A percentile compares a stretch with the other conserved stretches of the same genome.
Conservation (phyloP, 192 early-diverging fungal genomes). For the Anaeromyces robustus region DNA sequence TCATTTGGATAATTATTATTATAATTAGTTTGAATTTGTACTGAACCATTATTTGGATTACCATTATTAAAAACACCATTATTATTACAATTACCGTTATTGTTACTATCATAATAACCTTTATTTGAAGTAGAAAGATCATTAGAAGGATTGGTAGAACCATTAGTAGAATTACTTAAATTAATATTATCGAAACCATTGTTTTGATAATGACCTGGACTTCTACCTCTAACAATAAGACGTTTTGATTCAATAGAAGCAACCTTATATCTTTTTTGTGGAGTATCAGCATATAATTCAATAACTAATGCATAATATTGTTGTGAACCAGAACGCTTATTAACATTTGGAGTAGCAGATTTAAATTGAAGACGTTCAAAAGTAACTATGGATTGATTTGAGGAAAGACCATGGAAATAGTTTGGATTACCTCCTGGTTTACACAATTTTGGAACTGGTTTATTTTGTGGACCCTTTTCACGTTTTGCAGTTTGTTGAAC, state of each 20-base stretch:
- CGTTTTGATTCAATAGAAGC: constrained; percentile 60
- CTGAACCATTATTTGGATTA: not conserved
- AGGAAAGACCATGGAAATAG: not conserved
- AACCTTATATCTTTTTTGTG: constrained; percentile 20
- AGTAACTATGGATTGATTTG: constrained; percentile 23
- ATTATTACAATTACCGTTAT: too few species aligned
- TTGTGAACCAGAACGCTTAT: constrained; percentile 77
- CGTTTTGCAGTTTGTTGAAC: constrained; percentile 85
- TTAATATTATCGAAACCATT: not conserved
- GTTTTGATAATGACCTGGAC: constrained; percentile 83
- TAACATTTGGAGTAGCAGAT: constrained; percentile 89
- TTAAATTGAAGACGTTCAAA: constrained; percentile 97
- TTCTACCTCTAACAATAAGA: constrained; percentile 81
- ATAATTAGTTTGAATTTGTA: not conserved
- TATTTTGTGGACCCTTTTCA: constrained; percentile 66
- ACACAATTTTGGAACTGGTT: constrained; percentile 2
- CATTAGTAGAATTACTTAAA: not conserved
- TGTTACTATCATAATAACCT: too few species aligned
- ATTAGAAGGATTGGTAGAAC: not conserved
- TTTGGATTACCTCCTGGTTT: not conserved
- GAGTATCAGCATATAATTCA: constrained; percentile 57
- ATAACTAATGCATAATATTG: constrained; percentile 81
- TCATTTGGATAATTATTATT: not conserved
- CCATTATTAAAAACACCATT: too few species aligned
- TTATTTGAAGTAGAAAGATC: not conserved